Percentiles rank a stretch among this genome's conserved stretches.
Conservation (phyloP, 2,329 filamentous ascomycete genomes). For the Ascochyta fabae region DNA sequence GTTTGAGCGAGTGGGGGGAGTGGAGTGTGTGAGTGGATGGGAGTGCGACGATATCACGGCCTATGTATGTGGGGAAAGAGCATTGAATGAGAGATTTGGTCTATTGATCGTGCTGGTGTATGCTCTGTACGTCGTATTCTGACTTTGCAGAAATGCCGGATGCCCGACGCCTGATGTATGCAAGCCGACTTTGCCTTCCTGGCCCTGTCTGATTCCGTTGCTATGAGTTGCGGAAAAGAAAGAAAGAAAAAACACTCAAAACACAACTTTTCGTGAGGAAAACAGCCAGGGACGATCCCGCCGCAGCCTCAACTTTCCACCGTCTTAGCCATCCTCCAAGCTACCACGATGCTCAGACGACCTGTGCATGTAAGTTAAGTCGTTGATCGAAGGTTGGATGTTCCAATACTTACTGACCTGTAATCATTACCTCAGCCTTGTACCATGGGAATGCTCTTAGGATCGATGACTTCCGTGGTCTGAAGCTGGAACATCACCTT, state of each 20-base stretch:
- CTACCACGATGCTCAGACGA: background rate
- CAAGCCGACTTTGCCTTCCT: background rate
- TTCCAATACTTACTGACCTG: background rate
- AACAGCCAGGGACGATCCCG: background rate
- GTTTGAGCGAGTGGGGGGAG: background rate
- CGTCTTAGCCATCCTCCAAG: background rate
- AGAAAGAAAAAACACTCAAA: background rate
- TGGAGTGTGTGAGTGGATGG: too few species aligned
- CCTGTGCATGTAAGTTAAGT: background rate
- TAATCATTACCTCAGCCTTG: background rate
- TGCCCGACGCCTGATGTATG: background rate
- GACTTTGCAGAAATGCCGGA: background rate
- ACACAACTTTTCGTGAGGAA: background rate
- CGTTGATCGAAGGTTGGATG: background rate
- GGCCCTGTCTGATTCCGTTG: background rate
- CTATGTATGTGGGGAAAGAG: background rate
- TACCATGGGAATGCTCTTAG: conserved; percentile 19
- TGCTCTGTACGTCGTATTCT: background rate
- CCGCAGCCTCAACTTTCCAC: background rate
- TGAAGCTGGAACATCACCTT: conserved; percentile 35
- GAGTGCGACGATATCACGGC: background rate
- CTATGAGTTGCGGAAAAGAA: too few species aligned
- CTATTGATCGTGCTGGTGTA: background rate
- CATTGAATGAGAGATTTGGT: background rate
- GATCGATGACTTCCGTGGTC: conserved; percentile 37